Conservation (phyloP, 2,329 filamentous ascomycete genomes). For the Pestalotiopsis sp. region DNA sequence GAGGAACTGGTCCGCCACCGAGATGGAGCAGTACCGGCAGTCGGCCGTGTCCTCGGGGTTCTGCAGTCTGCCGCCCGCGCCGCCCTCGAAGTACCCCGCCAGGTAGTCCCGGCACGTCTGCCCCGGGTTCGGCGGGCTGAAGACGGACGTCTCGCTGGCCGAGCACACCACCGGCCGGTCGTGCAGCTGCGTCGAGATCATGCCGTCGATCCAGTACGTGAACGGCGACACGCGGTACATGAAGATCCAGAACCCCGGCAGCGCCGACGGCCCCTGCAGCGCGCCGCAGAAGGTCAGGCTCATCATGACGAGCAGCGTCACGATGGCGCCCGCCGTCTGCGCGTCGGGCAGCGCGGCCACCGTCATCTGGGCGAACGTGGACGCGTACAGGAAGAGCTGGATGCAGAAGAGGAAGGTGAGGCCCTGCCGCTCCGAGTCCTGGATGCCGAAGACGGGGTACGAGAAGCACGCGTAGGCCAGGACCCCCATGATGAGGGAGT, state of each 20-base stretch:
- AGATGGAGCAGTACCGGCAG: slow-evolving; percentile 60
- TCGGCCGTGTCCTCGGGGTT: slow-evolving; percentile 47
- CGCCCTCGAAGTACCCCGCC: slow-evolving; percentile 43
- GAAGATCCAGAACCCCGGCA: slow-evolving; percentile 81
- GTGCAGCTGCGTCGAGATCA: slow-evolving; percentile 72
- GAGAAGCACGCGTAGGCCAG: slow-evolving; percentile 69
- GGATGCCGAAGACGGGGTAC: slow-evolving; percentile 59
- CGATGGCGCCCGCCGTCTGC: slow-evolving; percentile 66
- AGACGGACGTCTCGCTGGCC: slow-evolving; percentile 67
- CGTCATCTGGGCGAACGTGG: slow-evolving; percentile 73
- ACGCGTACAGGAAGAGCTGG: slow-evolving; percentile 71
- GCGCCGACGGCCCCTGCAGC: slow-evolving; percentile 44
- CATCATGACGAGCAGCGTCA: slow-evolving; percentile 65
- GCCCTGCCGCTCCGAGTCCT: slow-evolving; percentile 58
- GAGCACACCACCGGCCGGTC: slow-evolving; percentile 69
- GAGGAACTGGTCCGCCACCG: slow-evolving; percentile 55
- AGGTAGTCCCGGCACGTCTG: slow-evolving; percentile 65
- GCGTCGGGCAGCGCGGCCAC: slow-evolving; percentile 72
- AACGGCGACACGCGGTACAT: slow-evolving; percentile 84
- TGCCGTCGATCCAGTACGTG: slow-evolving; percentile 76
- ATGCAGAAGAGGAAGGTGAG: slow-evolving; percentile 68
- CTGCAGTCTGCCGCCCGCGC: slow-evolving; percentile 55
- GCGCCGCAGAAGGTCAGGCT: slow-evolving; percentile 59
- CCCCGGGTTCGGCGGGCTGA: slow-evolving; percentile 59
- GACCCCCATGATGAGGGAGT: slow-evolving; percentile 66